Evolutionary conservation across 148 eudicot genomes (phyloP), one percentile per base, ranked within the genome.

Genomic region (Rhododendron williamsianum): DNA sequence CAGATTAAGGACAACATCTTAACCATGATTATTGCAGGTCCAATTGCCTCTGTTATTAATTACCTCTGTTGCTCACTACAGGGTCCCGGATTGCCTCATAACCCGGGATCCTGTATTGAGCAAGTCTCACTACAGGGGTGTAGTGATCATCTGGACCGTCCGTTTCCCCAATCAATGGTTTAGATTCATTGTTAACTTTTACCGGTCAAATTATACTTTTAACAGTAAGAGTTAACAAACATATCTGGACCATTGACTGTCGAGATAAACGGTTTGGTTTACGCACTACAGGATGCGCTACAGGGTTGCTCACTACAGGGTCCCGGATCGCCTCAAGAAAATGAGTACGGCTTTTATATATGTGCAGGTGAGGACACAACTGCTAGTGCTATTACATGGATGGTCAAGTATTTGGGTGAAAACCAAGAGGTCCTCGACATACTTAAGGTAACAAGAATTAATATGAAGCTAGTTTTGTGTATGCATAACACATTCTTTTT

Each of bases 21-120:
- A 84, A 91, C 93, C 87, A 91, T 91, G 93, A 91, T 91, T 21
- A 91, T 90, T 54, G 93, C 93, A 90, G 93, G 93, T 91, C 82
- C 78, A 77, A 71, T 25, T 12, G 0, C 74, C 74, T 25, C 36
- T 69, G 6, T 69, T 67, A 10, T 65, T 9, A 65, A 6, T 25
- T 67, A 16, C 25, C 45, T 6, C 6, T 41, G 45, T 41, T 41
- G 45, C 45, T 41, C 45, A 41, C 6, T 41, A 41, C 43, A 0
- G 43, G 43, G 0, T 0, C 43, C 43, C 7, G 5, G 43, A 41
- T 41, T 41, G 6, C 43, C 41, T 38, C 36, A 35, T 0, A 35
- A 35, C 36, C 36, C 0, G 6, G 43, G 43, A 38, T 0, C 41
- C 6, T 5, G 38, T 36, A 36, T 3, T 36, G 6, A 38, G 43